These are phyloP conservation scores for Fraxinus floribunda DNA, from an alignment of 305 asterid genomes.

Conservation along the genomic window DNA sequence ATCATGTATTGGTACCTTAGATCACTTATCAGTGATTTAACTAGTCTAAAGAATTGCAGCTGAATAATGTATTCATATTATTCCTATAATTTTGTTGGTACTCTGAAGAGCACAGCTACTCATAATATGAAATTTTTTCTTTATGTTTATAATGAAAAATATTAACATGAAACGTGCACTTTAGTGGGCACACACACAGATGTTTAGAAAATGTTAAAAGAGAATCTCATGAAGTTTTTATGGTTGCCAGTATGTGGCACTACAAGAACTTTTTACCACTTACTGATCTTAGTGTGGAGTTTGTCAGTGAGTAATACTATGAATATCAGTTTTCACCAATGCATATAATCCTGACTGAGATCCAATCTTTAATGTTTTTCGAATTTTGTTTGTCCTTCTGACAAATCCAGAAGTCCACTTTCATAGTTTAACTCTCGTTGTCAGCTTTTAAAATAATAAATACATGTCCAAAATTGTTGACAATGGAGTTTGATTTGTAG, in stretches of 20 bases:
- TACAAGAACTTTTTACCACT: not conserved
- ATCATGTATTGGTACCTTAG: not conserved
- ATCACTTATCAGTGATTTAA: not conserved
- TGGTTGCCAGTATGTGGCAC: not conserved
- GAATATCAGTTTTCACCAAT: not conserved
- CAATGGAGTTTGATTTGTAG: constrained; percentile 37
- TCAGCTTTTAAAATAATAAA: not conserved
- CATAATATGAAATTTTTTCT: not conserved
- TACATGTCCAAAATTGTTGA: constrained; percentile 15
- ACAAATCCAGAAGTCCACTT: not conserved
- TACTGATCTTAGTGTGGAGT: not conserved
- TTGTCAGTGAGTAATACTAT: not conserved
- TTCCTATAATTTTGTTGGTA: not conserved
- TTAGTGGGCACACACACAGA: not conserved
- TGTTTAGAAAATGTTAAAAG: not conserved
- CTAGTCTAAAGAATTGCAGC: not conserved
- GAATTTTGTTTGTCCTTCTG: not conserved
- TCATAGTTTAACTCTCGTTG: not conserved
- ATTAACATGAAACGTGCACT: not conserved
- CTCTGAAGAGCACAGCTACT: not conserved
- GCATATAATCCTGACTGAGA: not conserved
- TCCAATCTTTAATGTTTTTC: not conserved
- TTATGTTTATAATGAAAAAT: not conserved
- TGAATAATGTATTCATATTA: not conserved
- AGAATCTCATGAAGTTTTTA: not conserved